Percentiles rank a stretch among this genome's conserved stretches.
Conservation (phyloP, 805 yeast species). For the Suhomyces sp. region DNA sequence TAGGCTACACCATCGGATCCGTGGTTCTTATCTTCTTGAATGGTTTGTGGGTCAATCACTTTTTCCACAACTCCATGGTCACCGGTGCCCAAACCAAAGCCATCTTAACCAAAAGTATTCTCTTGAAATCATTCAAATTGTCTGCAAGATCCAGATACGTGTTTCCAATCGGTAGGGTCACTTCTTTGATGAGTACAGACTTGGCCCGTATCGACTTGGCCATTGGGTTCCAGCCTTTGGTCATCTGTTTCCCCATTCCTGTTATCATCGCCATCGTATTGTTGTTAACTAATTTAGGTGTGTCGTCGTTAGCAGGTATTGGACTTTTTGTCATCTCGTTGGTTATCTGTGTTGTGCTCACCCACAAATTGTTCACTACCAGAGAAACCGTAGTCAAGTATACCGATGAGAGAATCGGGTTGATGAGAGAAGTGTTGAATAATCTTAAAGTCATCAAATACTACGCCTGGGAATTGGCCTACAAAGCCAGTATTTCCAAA, state of each 20-base stretch:
- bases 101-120: conserved; percentile 37
- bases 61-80: conserved; percentile 41
- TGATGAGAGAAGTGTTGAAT: conserved; percentile 41
- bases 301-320: conserved; percentile 40
- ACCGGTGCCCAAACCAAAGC: conserved; percentile 42
- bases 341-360: conserved; percentile 30
- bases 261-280: conserved; percentile 38
- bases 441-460: conserved; percentile 44
- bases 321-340: conserved; percentile 38
- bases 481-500: conserved; percentile 32
- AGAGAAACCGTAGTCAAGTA: conserved; percentile 35
- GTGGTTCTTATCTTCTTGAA: conserved; percentile 48
- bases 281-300: conserved; percentile 37
- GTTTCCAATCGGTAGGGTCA: conserved; percentile 39
- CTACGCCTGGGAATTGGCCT: conserved; percentile 47
- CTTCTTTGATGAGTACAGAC: conserved; percentile 43
- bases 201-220: conserved; percentile 44
- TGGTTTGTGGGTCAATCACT: conserved; percentile 41
- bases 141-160: conserved; percentile 30
- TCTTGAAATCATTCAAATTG: conserved; percentile 38
- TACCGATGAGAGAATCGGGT: conserved; percentile 42
- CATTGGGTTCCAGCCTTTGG: conserved; percentile 42
- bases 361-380: conserved; percentile 32
- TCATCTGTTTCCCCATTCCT: conserved; percentile 42
- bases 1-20: conserved; percentile 75